These are phyloP conservation scores for Hypoxylon sp. DNA, from an alignment of 2,329 filamentous ascomycete genomes.

Conservation along the genomic window DNA sequence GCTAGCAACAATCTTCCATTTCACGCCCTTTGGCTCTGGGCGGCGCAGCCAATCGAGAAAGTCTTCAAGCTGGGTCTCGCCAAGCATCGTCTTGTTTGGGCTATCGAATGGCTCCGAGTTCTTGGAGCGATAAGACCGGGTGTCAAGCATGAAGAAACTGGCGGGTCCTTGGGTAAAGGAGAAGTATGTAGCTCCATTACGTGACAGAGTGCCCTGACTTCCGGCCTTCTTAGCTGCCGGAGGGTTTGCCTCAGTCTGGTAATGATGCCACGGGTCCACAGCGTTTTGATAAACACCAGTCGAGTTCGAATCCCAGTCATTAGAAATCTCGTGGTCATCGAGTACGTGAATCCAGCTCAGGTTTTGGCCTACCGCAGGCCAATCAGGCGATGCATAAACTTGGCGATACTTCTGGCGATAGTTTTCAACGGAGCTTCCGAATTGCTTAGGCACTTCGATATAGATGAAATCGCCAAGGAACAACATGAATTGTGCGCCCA, in stretches of 20 bases:
- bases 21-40: constrained; percentile 81
- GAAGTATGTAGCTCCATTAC: constrained; percentile 82
- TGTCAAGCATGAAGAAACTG: constrained; percentile 95
- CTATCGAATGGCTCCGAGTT: constrained; percentile 72
- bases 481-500: constrained; percentile 85
- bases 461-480: constrained; percentile 92
- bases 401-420: constrained; percentile 95
- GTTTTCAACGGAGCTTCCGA: constrained; percentile 78
- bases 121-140: constrained; percentile 85
- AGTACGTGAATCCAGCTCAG: constrained; percentile 98
- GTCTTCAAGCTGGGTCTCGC: constrained; percentile 81
- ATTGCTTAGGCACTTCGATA: constrained; percentile 86
- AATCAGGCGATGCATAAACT: constrained; percentile 96
- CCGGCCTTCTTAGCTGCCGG: constrained; percentile 72
- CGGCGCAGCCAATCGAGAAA: constrained; percentile 82
- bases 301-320: constrained; percentile 89
- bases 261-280: constrained; percentile 86
- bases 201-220: constrained; percentile 54
- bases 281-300: constrained; percentile 85
- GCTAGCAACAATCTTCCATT: constrained; percentile 94
- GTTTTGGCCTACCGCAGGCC: constrained; percentile 80
- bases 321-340: constrained; percentile 96
- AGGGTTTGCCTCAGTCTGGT: constrained; percentile 88
- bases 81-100: constrained; percentile 87
- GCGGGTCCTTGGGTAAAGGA: constrained; percentile 91